A percentile compares a stretch with the other conserved stretches of the same genome.
Evolutionary conservation across 495 filamentous ascomycete genomes (phyloP).

Genomic region (Xylaria venustula): DNA sequence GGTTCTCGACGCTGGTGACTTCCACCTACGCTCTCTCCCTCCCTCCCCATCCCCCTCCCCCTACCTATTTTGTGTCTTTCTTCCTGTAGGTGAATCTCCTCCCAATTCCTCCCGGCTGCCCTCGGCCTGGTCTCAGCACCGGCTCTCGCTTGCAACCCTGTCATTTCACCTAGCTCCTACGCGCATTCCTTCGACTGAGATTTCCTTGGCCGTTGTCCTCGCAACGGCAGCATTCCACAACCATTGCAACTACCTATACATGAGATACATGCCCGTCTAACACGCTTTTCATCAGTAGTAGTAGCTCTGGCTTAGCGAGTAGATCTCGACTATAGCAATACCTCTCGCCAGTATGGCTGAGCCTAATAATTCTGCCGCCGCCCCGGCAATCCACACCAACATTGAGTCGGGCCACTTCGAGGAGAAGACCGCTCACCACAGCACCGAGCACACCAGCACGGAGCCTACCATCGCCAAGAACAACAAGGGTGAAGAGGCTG

Average conservation of each 20-base stretch:
- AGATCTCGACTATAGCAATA: constrained; percentile 17
- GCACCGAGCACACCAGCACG: constrained; percentile 23
- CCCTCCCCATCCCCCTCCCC: not conserved
- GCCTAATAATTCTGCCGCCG: constrained; percentile 37
- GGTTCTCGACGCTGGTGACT: constrained; percentile 34
- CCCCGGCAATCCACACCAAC: constrained; percentile 52
- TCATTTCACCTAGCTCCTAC: not conserved
- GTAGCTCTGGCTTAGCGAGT: constrained; percentile 19
- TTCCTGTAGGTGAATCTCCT: constrained; percentile 11
- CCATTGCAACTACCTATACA: not conserved
- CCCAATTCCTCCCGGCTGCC: constrained; percentile 22
- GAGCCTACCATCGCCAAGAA: too few relatives aligned
- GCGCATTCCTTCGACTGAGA: constrained; percentile 5
- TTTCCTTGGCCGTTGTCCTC: not conserved
- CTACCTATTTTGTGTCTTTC: constrained; percentile 14
- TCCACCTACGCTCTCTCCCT: constrained; percentile 25
- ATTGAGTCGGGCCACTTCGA: constrained; percentile 57
- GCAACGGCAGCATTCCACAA: not conserved
- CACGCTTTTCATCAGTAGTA: constrained; percentile 7
- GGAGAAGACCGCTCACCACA: constrained; percentile 47
- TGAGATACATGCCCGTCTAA: constrained; percentile 16
- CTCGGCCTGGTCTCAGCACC: constrained; percentile 2
- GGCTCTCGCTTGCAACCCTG: not conserved
- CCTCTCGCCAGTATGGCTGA: constrained; percentile 47
- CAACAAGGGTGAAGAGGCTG: constrained; percentile 50